Base-by-base conservation (phyloP, 1,284 basidiomycete genomes). In the Ustilago cynodontis region DNA sequence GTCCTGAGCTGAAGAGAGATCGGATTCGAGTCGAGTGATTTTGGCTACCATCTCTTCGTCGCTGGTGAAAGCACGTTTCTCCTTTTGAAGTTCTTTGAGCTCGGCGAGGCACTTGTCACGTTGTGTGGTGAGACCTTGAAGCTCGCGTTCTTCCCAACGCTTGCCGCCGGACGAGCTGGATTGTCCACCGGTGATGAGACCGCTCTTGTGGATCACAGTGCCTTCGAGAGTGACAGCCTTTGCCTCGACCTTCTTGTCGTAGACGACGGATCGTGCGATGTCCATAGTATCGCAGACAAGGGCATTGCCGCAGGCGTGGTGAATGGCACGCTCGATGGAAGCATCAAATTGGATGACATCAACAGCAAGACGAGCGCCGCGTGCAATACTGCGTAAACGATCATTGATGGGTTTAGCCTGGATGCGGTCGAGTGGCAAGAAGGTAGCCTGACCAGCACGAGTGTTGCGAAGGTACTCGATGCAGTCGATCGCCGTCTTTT, bases 191-290 rank as follows among this genome's bases (percentile, higher is more conserved):
- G 97, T 99, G 84, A 99, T 99, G 52, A 97, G 88, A 79, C 97
- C 97, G 78, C 93, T 95, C 88, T 96, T 97, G 87, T 99, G 97
- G 59, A 99, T 98, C 64, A 99, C 89, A 0, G 95, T 98, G 0
- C 97, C 97, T 54, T 99, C 95, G 45, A 99, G 88, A 0, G 97
- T 96, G 11, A 99, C 96, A 67, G 95, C 95, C 89, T 99, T 99
- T 59, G 98, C 93, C 78, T 98, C 95, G 83, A 97, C 93, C 1
- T 92, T 91, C 86, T 93, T 95, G 78, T 97, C 95, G 87, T 95
- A 99, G 77, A 92, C 93, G 5, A 99, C 91, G 84, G 92, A 91
- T 75, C 91, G 90, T 5, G 97, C 97, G 24, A 98, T 90, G 39
- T 94, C 94, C 90, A 97, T 92, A 0, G 92, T 91, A 86, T 99